Evolutionary conservation across 768 basidiomycete species (phyloP).

Genomic region (Mycena amicta): DNA sequence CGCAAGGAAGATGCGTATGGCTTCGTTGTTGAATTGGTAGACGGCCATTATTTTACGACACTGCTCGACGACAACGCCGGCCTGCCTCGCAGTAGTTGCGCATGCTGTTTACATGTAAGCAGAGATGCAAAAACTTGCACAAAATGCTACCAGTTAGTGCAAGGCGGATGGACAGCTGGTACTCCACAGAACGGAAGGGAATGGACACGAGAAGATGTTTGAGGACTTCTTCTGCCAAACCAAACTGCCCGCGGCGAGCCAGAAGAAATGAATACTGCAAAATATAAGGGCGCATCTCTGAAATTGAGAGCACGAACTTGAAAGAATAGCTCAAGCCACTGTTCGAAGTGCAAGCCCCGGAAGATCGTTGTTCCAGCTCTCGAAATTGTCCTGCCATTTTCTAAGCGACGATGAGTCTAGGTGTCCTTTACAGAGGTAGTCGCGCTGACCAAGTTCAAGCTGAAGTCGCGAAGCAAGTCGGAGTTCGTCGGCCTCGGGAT

Average conservation of each 20-base stretch:
- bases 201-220: slow-evolving; percentile 75
- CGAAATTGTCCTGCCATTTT: slow-evolving; percentile 49
- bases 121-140: slow-evolving; percentile 1
- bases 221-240: slow-evolving; percentile 73
- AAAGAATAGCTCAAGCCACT: slow-evolving; percentile 85
- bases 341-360: slow-evolving; percentile 78
- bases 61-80: slow-evolving; percentile 67
- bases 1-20: slow-evolving; percentile 74
- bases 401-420: too few relatives aligned
- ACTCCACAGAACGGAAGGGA: slow-evolving; percentile 62
- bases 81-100: slow-evolving; percentile 59
- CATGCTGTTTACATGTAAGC: slow-evolving; percentile 55
- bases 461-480: slow-evolving; percentile 20
- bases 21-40: slow-evolving; percentile 88
- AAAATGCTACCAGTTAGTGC: slow-evolving; percentile 64
- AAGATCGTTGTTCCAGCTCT: slow-evolving; percentile 63
- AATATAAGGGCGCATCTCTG: neutral
- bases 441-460: slow-evolving; percentile 18
- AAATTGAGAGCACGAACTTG: slow-evolving; percentile 51
- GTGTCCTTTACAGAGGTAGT: too few relatives aligned
- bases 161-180: slow-evolving; percentile 73
- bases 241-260: slow-evolving; percentile 63
- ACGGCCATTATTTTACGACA: slow-evolving; percentile 71
- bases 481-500: slow-evolving; percentile 16
- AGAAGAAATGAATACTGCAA: slow-evolving; percentile 75